Evolutionary conservation across 345 rosid genomes (phyloP).

Genomic region (Balakata baccata): DNA sequence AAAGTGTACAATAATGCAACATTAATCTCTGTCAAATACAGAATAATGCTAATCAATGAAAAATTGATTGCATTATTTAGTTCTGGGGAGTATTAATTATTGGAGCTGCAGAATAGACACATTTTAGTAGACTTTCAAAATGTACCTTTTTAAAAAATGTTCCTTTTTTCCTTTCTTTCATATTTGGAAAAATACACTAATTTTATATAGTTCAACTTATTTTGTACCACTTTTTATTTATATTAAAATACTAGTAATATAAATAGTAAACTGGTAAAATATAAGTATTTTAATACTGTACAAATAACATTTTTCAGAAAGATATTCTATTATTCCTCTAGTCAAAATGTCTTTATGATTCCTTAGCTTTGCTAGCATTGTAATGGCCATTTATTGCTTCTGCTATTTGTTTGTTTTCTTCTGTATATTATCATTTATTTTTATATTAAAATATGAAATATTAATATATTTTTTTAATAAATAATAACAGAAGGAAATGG

Average conservation of each 20-base stretch:
- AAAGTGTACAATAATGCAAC: neutral
- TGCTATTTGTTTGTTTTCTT: neutral
- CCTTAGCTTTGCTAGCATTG: slow-evolving; percentile 5
- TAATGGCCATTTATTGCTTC: neutral
- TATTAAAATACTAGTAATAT: too few relatives aligned
- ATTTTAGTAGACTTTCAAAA: slow-evolving; percentile 37
- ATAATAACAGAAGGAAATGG: slow-evolving; percentile 51
- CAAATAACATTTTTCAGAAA: too few relatives aligned
- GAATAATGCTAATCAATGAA: slow-evolving; percentile 2
- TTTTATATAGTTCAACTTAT: too few relatives aligned
- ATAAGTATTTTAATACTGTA: too few relatives aligned
- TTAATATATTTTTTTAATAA: too few relatives aligned
- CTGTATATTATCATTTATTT: too few relatives aligned
- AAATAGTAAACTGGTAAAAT: too few relatives aligned
- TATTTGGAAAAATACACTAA: slow-evolving; percentile 13
- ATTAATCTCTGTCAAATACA: slow-evolving; percentile 2
- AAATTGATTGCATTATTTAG: neutral
- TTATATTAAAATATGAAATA: too few relatives aligned
- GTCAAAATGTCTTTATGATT: slow-evolving; percentile 43
- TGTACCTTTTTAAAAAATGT: too few relatives aligned
- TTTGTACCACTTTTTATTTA: too few relatives aligned
- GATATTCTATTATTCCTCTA: slow-evolving; percentile 43
- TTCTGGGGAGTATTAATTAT: neutral
- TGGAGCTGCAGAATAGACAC: slow-evolving; percentile 16
- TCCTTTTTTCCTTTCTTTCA: slow-evolving; percentile 10